Evolutionary conservation across 2,329 filamentous ascomycete genomes (phyloP).

Genomic region (Berkeleyomyces basicola): DNA sequence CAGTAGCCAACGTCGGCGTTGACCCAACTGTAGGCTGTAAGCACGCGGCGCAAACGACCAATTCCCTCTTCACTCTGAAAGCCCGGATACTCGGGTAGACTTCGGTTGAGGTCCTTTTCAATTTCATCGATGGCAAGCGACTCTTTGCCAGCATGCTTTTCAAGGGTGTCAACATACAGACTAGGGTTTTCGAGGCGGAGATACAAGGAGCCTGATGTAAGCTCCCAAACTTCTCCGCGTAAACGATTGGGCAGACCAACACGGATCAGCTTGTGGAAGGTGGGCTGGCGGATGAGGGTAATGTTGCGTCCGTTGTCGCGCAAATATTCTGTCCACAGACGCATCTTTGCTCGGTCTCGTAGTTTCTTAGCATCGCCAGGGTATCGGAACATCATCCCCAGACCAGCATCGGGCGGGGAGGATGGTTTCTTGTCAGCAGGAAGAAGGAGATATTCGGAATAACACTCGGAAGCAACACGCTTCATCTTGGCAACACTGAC

Average conservation of each 20-base stretch:
- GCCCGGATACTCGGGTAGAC: constrained; percentile 88
- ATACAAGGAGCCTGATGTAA: constrained; percentile 82
- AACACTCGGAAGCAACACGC: constrained; percentile 65
- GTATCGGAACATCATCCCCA: constrained; percentile 86
- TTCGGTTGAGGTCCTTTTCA: constrained; percentile 93
- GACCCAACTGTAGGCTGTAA: constrained; percentile 96
- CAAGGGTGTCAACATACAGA: constrained; percentile 67
- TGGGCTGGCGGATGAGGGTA: constrained; percentile 84
- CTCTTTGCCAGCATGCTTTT: constrained; percentile 67
- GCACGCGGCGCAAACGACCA: constrained; percentile 67
- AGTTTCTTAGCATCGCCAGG: constrained; percentile 90
- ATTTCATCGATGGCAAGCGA: constrained; percentile 97
- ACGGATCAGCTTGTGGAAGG: constrained; percentile 92
- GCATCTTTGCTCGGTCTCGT: constrained; percentile 90
- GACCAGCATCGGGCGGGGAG: constrained; percentile 62
- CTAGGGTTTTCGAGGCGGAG: constrained; percentile 72
- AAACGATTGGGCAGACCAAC: constrained; percentile 88
- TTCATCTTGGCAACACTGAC: constrained; percentile 77
- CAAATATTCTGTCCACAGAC: constrained; percentile 91
- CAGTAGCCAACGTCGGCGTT: constrained; percentile 95
- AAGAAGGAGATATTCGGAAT: constrained; percentile 69
- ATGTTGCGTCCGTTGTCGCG: constrained; percentile 88
- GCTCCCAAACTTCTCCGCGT: constrained; percentile 88
- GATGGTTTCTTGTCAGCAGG: constrained; percentile 33
- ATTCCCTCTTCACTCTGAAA: constrained; percentile 97